Evolutionary conservation across 805 yeast species (phyloP).

Genomic region (Candida lessepsii): DNA sequence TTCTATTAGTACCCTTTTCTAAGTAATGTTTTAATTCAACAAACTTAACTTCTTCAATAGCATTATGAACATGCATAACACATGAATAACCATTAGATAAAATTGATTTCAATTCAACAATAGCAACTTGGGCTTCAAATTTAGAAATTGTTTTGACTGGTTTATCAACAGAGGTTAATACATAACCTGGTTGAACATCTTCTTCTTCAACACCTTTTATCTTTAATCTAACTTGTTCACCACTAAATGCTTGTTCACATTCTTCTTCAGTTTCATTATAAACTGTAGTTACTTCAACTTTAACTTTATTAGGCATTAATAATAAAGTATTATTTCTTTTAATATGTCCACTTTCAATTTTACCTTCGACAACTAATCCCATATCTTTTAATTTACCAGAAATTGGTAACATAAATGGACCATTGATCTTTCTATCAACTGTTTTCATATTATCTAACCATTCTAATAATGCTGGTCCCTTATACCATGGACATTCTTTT

Average conservation of each 20-base stretch:
- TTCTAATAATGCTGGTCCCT: slow-evolving; percentile 89
- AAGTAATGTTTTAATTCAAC: slow-evolving; percentile 83
- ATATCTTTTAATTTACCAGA: slow-evolving; percentile 93
- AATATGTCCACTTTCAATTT: slow-evolving; percentile 92
- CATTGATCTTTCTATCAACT: slow-evolving; percentile 82
- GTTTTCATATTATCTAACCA: slow-evolving; percentile 80
- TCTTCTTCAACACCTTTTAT: slow-evolving; percentile 97
- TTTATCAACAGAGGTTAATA: slow-evolving; percentile 76
- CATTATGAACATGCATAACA: slow-evolving; percentile 98
- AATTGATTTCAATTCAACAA: slow-evolving; percentile 93
- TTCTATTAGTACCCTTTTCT: slow-evolving; percentile 95
- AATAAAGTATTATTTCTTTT: slow-evolving; percentile 73
- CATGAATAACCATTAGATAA: slow-evolving; percentile 94
- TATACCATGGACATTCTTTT: slow-evolving; percentile 85
- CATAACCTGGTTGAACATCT: slow-evolving; percentile 89
- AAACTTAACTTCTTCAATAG: slow-evolving; percentile 91
- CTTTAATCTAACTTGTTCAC: slow-evolving; percentile 95
- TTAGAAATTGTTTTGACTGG: slow-evolving; percentile 90
- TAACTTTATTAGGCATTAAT: slow-evolving; percentile 87
- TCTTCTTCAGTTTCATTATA: slow-evolving; percentile 96
- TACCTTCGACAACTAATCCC: slow-evolving; percentile 98
- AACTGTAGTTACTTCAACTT: slow-evolving; percentile 82
- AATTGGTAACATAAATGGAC: slow-evolving; percentile 96
- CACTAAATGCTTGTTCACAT: slow-evolving; percentile 84
- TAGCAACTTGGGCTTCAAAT: slow-evolving; percentile 95